phyloP scores from a whole-genome alignment of 2,329 filamentous ascomycete genomes.

The Fusarium burgessii region DNA sequence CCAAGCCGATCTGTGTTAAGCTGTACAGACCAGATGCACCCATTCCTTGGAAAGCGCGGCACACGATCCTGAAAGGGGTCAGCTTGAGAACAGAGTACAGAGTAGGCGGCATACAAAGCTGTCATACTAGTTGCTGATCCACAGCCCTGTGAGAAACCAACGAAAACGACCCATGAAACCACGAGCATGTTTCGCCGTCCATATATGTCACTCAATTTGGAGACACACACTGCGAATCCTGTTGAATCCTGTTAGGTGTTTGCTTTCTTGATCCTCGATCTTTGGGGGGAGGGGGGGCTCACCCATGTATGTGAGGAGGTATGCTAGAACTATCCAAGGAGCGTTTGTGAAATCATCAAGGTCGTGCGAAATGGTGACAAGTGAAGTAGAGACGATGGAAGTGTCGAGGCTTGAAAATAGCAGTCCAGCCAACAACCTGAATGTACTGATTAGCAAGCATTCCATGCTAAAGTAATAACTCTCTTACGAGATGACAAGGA shows the following conservation, averaged over 20 bases:
- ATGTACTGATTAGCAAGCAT: slow-evolving; percentile 30
- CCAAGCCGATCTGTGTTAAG: slow-evolving; percentile 67
- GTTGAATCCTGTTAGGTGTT: slow-evolving; percentile 24
- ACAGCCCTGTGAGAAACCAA: slow-evolving; percentile 67
- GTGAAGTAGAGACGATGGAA: slow-evolving; percentile 68
- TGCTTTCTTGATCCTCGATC: neutral
- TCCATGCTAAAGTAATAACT: neutral
- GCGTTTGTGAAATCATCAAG: slow-evolving; percentile 63
- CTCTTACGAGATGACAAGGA: slow-evolving; percentile 54
- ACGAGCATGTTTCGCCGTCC: slow-evolving; percentile 64
- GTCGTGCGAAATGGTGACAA: slow-evolving; percentile 67
- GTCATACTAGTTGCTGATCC: slow-evolving; percentile 63
- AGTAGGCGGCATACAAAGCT: slow-evolving; percentile 57
- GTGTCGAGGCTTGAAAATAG: slow-evolving; percentile 69
- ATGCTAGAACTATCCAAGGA: slow-evolving; percentile 67
- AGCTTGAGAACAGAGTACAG: slow-evolving; percentile 25
- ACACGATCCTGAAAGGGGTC: slow-evolving; percentile 62
- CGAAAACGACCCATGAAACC: slow-evolving; percentile 65
- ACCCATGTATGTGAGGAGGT: slow-evolving; percentile 69
- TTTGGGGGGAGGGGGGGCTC: slow-evolving; percentile 20
- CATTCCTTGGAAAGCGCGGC: slow-evolving; percentile 69
- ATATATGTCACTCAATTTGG: slow-evolving; percentile 71
- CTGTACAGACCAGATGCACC: slow-evolving; percentile 73
- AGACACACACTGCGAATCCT: slow-evolving; percentile 69
- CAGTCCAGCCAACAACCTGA: slow-evolving; percentile 63